Percentiles rank a stretch among this genome's conserved stretches.
Evolutionary conservation across 2,329 filamentous ascomycete species (phyloP).

Genomic region (Aspergillus calidoustus): DNA sequence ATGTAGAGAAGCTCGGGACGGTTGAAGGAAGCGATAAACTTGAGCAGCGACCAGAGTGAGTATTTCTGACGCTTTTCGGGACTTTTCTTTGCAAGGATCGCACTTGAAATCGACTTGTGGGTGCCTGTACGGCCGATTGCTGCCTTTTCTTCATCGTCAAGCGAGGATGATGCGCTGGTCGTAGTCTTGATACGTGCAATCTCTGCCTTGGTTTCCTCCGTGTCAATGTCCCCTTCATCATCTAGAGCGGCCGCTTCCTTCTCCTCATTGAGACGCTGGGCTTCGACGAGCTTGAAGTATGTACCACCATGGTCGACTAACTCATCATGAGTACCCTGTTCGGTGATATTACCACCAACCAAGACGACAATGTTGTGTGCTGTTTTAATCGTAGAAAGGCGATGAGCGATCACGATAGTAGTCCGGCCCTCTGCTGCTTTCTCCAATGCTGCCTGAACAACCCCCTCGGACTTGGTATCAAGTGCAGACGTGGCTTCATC

Average conservation of each 20-base stretch:
- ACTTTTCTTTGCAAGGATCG: constrained; percentile 64
- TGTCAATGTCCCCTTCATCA: constrained; percentile 33
- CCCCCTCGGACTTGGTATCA: constrained; percentile 91
- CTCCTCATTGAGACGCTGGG: constrained; percentile 76
- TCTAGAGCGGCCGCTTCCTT: constrained; percentile 42
- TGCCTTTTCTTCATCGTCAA: constrained; percentile 38
- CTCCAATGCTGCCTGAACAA: constrained; percentile 91
- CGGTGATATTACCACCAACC: constrained; percentile 80
- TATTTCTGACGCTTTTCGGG: constrained; percentile 63
- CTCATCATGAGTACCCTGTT: constrained; percentile 86
- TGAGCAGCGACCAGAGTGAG: constrained; percentile 74
- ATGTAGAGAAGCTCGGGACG: constrained; percentile 71
- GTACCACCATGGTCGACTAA: constrained; percentile 72
- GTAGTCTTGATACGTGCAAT: constrained; percentile 39
- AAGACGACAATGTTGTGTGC: constrained; percentile 98
- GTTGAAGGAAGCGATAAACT: constrained; percentile 81
- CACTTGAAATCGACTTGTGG: constrained; percentile 67
- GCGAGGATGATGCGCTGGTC: constrained; percentile 32
- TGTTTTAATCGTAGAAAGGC: constrained; percentile 89
- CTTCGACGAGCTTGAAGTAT: constrained; percentile 84
- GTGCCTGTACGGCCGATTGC: constrained; percentile 52
- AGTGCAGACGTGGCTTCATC: constrained; percentile 94
- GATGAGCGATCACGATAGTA: constrained; percentile 94
- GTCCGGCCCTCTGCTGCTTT: constrained; percentile 83
- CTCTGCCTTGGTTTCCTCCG: constrained; percentile 32